Evolutionary conservation across 345 rosid species (phyloP), one percentile per base, ranked within the genome.

Genomic region (Syzygium aromaticum): DNA sequence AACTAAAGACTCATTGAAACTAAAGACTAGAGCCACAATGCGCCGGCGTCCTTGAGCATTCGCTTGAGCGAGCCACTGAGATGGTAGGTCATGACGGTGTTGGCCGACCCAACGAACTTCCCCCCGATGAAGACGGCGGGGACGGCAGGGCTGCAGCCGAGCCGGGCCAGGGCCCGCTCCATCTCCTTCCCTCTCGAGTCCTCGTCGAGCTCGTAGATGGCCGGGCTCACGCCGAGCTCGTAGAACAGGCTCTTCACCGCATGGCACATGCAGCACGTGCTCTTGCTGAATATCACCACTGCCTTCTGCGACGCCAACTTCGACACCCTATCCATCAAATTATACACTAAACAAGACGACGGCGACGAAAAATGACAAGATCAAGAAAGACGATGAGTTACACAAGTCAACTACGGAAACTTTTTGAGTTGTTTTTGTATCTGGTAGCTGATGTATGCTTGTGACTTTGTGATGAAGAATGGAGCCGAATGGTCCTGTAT

Each of bases 221-320:
- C 96, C 0, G 99, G 98, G 91, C 95, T 94, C 89, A 95, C 98
- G 5, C 97, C 98, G 87, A 93, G 98, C 87, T 96, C 99, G 84
- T 97, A 97, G 80, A 97, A 97, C 90, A 97, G 86, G 51, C 97
- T 91, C 91, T 97, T 96, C 59, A 96, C 95, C 64, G 99, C 95
- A 88, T 97, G 98, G 92, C 97, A 89, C 98, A 97, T 95, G 92
- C 96, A 95, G 90, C 98, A 97, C 2, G 98, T 90, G 86, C 96
- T 96, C 94, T 95, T 96, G 94, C 98, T 96, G 94, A 96, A 97
- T 73, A 96, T 97, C 93, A 97, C 98, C 92, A 97, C 98, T n/a
- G 98, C 98, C 92, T 93, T 97, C 84, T 95, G 98, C 3, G 98
- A 93, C 23, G 95, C 97, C 88, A 97, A 87, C 88, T 91, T 97